These are phyloP conservation scores for Mrakia gelida DNA, from an alignment of 768 basidiomycete genomes.

Conservation along the genomic window DNA sequence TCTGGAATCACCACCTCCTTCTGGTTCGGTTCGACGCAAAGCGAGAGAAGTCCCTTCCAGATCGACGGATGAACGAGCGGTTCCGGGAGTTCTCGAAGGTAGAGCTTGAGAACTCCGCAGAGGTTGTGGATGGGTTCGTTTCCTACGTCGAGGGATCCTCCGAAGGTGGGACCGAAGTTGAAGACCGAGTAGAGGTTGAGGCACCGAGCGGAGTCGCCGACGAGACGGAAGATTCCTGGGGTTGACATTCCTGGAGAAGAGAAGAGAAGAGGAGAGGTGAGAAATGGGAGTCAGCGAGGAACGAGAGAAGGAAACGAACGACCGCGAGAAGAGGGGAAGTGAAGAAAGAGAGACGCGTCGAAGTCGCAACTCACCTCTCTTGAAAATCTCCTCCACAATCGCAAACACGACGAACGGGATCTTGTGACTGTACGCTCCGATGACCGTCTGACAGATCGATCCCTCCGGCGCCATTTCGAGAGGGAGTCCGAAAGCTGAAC, in stretches of 20 bases:
- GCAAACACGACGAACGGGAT: slow-evolving; percentile 40
- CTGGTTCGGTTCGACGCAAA: slow-evolving; percentile 5
- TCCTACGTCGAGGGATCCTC: slow-evolving; percentile 35
- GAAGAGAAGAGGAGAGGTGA: neutral
- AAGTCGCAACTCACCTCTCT: slow-evolving; percentile 34
- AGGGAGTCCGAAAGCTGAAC: slow-evolving; percentile 38
- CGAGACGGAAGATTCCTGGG: slow-evolving; percentile 41
- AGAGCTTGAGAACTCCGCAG: slow-evolving; percentile 34
- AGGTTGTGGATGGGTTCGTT: slow-evolving; percentile 39
- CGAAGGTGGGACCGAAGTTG: slow-evolving; percentile 40
- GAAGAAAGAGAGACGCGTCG: neutral
- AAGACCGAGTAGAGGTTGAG: slow-evolving; percentile 37
- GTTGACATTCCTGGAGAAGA: slow-evolving; percentile 36
- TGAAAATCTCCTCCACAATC: slow-evolving; percentile 41
- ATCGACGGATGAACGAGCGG: slow-evolving; percentile 5
- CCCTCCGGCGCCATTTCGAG: slow-evolving; percentile 35
- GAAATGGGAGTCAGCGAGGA: neutral
- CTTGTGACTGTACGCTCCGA: slow-evolving; percentile 39
- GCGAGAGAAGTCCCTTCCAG: neutral
- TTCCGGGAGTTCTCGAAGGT: slow-evolving; percentile 11
- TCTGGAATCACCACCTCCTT: neutral
- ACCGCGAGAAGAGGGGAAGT: slow-evolving; percentile 3
- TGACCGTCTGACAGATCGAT: slow-evolving; percentile 38
- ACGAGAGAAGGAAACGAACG: neutral
- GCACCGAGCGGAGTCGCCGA: slow-evolving; percentile 38